Percentiles rank a stretch among this genome's conserved stretches.
These are phyloP conservation scores for Nakataea oryzae DNA, from an alignment of 2,329 filamentous ascomycete species.

Conservation along the genomic window DNA sequence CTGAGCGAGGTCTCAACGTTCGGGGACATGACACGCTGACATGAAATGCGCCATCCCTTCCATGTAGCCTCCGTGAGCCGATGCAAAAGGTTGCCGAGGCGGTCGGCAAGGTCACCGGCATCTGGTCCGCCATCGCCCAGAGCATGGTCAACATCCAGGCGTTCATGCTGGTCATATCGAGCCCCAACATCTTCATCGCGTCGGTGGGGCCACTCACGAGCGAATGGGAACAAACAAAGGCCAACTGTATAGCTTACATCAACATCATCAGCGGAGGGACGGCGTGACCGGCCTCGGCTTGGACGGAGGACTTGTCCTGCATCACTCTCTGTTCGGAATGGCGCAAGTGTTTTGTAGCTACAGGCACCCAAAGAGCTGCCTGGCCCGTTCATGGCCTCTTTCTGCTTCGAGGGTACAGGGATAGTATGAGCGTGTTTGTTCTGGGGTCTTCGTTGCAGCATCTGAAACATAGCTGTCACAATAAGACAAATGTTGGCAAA, in stretches of 20 bases:
- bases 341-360: background rate
- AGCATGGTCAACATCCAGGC: background rate
- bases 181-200: background rate
- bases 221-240: background rate
- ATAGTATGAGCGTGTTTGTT: too few species aligned
- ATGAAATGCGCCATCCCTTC: background rate
- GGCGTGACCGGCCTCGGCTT: background rate
- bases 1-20: background rate
- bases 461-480: too few species aligned
- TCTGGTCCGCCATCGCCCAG: background rate
- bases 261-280: background rate
- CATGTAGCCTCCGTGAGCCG: background rate
- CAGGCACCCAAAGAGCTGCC: background rate
- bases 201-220: background rate
- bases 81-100: background rate
- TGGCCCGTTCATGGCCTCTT: too few species aligned
- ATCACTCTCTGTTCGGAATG: background rate
- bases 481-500: too few species aligned
- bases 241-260: background rate
- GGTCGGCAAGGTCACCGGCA: background rate
- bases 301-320: background rate
- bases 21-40: background rate
- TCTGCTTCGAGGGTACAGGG: too few species aligned
- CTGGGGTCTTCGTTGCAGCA: too few species aligned
- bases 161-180: background rate